Base-by-base conservation (phyloP, 2,329 filamentous ascomycete genomes). In the Teratosphaeria pseudoeucalypti region DNA sequence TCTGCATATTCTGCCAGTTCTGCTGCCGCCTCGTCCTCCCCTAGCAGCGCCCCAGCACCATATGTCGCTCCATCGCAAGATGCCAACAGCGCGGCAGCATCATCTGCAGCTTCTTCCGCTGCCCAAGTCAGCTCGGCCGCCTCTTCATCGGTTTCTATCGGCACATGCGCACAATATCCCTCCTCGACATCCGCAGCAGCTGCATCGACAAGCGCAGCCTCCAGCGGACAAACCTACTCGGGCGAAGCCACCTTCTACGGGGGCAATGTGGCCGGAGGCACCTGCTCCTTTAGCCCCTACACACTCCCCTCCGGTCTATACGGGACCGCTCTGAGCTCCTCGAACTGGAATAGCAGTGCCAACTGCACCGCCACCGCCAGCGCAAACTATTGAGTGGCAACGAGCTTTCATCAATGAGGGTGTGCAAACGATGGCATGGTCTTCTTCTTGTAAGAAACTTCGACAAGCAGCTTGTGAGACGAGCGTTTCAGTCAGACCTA, bases 251-350 rank as follows among this genome's bases (percentile, higher is more conserved):
- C 65, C 27, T 67, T 60, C 59, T 67, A 69, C 57, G 67, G 67
- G 39, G 68, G 68, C 47, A 69, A 70, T 37, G 63, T 84, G 1
- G 70, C 73, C 4, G 84, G 84, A 47, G 85, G 85, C 62, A 79
- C 77, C 60, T 89, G 85, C 73, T 83, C 81, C 11, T 87, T 88
- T 76, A 76, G 77, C 9, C 81, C 78, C 57, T 87, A 87, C 74
- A 84, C 79, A 2, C 74, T 88, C 32, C 84, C 85, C 6, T 75
- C 79, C 11, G 75, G 76, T 12, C 72, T 87, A 59, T 82, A 76
- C 66, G 85, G 86, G 58, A 85, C 84, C 9, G 85, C 86, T 2
- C 78, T 85, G 56, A 83, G 84, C 0, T 79, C 79, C 43, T 73
- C 77, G 2, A 80, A 79, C 64, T 88, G 85, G 85, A 71, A 78